Evolutionary conservation across 352 stramenopile genomes (phyloP), one percentile per base, ranked within the genome.

Genomic region (Pythium rhizo-oryzae): DNA sequence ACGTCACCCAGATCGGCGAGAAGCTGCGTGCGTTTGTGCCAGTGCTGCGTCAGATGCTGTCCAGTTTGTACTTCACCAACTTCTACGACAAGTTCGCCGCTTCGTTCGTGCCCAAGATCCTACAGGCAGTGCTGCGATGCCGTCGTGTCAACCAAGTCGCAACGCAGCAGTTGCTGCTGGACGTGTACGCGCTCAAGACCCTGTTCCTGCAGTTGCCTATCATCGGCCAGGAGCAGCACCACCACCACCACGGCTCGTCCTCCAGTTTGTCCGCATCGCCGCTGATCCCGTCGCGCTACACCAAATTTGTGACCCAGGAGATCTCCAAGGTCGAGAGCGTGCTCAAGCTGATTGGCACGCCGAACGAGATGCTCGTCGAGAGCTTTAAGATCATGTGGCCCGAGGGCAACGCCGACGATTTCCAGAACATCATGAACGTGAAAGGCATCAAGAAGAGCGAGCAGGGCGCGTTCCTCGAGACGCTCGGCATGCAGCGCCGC

Each of bases 51-150:
- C 84, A 92, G 62, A 89, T 98, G 74, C 85, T 99, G 25, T 93
- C 84, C 13, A 75, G 74, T 4, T 77, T 97, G 16, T 99, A 99
- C 77, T 99, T 98, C 76, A 95, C 95, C 46, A 99, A 96, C 72
- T 99, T 99, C 78, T 99, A 97, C 77, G 97, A 99, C 82, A 99
- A 99, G 68, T 99, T 99, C 69, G 95, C 94, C 0, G 82, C 90
- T 18, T 75, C 84, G 6, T 99, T 99, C 74, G 85, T 98, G 41
- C 87, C 87, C 16, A 91, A 91, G 59, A 97, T 97, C 66, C 82
- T 98, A 59, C 78, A 96, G 51, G 78, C 80, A 2, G 78, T 98
- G 15, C 84, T 97, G 55, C 92, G 92, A 70, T 91, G 91, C 65
- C 97, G 97, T 57, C 89, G 92, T 52, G 96, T 99, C 43, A 98